Conservation (phyloP, 1,284 basidiomycete genomes). For the Fistulinella cinereoalba region DNA sequence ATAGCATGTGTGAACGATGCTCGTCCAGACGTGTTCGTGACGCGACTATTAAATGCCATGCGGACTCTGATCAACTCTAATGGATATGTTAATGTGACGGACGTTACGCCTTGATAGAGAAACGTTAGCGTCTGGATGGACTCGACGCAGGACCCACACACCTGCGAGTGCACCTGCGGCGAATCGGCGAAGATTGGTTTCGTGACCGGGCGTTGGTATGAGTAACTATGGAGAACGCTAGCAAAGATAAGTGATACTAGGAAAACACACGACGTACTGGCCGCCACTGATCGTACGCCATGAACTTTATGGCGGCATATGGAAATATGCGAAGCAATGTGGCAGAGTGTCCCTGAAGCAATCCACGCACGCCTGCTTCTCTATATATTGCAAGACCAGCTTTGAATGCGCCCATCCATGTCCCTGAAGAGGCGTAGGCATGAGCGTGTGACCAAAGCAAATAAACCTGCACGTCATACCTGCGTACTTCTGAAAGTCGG, state of each 20-base stretch:
- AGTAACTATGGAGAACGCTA: conserved; percentile 45
- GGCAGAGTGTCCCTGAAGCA: conserved; percentile 95
- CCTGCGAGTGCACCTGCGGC: conserved; percentile 87
- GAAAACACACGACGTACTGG: conserved; percentile 53
- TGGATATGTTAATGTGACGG: conserved; percentile 92
- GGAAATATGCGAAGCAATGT: conserved; percentile 91
- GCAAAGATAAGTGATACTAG: background rate
- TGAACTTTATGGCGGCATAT: conserved; percentile 95
- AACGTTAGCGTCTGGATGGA: background rate
- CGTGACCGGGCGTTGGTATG: conserved; percentile 79
- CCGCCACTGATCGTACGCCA: conserved; percentile 88
- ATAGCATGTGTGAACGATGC: conserved; percentile 65
- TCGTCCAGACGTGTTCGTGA: conserved; percentile 36
- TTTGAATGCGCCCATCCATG: conserved; percentile 82
- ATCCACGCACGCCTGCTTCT: conserved; percentile 71
- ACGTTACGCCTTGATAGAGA: conserved; percentile 66
- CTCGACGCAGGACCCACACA: conserved; percentile 25
- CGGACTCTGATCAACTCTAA: conserved; percentile 94
- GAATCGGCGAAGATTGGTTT: conserved; percentile 86
- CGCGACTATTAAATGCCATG: conserved; percentile 84
- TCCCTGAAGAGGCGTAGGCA: conserved; percentile 46
- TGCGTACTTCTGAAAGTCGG: conserved; percentile 91
- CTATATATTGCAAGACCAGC: conserved; percentile 82
- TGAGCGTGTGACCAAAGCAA: conserved; percentile 10
- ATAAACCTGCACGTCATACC: conserved; percentile 47